Percentiles rank a stretch among this genome's conserved stretches.
Conservation (phyloP, 2,329 filamentous ascomycete genomes). For the Cordyceps cateniannulata region DNA sequence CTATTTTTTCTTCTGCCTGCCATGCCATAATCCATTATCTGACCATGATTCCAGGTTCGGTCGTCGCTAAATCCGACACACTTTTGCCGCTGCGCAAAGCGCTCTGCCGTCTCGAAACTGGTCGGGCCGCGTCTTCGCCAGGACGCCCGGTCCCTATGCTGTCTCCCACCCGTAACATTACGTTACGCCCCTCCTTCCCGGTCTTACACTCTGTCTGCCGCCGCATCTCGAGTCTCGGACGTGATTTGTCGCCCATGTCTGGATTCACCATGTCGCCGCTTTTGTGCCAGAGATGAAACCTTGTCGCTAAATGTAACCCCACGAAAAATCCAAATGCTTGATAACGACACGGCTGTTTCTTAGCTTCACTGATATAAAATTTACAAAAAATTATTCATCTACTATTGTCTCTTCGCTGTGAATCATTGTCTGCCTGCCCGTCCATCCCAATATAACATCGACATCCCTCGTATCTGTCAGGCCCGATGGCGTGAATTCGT, state of each 20-base stretch:
- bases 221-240: background rate
- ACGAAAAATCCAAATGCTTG: constrained; percentile 12
- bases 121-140: background rate
- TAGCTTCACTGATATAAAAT: constrained; percentile 35
- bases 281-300: background rate
- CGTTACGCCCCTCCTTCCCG: background rate
- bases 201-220: constrained; percentile 5
- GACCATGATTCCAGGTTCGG: constrained; percentile 83
- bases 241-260: constrained; percentile 11
- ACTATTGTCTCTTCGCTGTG: background rate
- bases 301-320: constrained; percentile 3
- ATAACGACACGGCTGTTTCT: constrained; percentile 34
- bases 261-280: background rate
- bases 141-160: background rate
- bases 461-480: background rate
- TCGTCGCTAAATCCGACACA: constrained; percentile 62
- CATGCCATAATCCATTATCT: constrained; percentile 34
- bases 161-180: background rate
- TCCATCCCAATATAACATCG: background rate
- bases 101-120: background rate
- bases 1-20: constrained; percentile 25
- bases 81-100: constrained; percentile 14
- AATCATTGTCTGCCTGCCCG: background rate
- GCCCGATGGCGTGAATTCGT: background rate
- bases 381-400: constrained; percentile 25